These are phyloP conservation scores for Ceratobasidium sp. DNA, from an alignment of 1,284 basidiomycete genomes.

Conservation along the genomic window DNA sequence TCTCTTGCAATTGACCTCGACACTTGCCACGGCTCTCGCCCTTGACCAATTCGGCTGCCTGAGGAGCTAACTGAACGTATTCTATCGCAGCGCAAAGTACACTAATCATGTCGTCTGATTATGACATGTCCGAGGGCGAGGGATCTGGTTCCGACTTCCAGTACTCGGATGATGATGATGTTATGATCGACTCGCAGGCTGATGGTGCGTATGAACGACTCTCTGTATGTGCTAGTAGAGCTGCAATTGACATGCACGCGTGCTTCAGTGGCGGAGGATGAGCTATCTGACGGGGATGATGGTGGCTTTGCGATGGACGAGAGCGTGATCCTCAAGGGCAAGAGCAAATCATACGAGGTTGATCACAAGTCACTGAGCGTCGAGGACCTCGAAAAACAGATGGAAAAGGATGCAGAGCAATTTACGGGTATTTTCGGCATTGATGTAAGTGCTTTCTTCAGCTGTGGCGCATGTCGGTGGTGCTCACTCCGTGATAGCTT, in stretches of 20 bases:
- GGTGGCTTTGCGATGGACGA: slow-evolving; percentile 64
- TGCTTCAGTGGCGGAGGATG: slow-evolving; percentile 25
- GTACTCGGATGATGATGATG: slow-evolving; percentile 68
- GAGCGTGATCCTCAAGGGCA: slow-evolving; percentile 54
- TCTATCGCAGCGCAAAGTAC: slow-evolving; percentile 2
- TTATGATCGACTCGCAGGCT: slow-evolving; percentile 38
- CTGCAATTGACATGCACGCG: slow-evolving; percentile 4
- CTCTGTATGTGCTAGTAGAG: background rate
- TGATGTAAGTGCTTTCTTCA: slow-evolving; percentile 63
- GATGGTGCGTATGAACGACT: slow-evolving; percentile 23
- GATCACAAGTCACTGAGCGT: slow-evolving; percentile 77
- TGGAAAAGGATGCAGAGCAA: slow-evolving; percentile 78
- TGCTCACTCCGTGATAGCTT: slow-evolving; percentile 47
- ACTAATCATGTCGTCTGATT: slow-evolving; percentile 68
- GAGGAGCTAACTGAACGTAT: background rate
- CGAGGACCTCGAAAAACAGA: slow-evolving; percentile 73
- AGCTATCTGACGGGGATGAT: slow-evolving; percentile 46
- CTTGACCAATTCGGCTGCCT: slow-evolving; percentile 8
- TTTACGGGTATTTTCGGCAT: slow-evolving; percentile 84
- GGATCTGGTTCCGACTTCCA: slow-evolving; percentile 47
- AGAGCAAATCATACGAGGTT: slow-evolving; percentile 74
- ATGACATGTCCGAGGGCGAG: slow-evolving; percentile 50
- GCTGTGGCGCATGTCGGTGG: slow-evolving; percentile 35
- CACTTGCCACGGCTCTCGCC: slow-evolving; percentile 21
- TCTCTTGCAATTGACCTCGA: background rate